A percentile compares a stretch with the other conserved stretches of the same genome.
phyloP scores from a whole-genome alignment of 331 rosid species.

The Telfairia occidentalis region DNA sequence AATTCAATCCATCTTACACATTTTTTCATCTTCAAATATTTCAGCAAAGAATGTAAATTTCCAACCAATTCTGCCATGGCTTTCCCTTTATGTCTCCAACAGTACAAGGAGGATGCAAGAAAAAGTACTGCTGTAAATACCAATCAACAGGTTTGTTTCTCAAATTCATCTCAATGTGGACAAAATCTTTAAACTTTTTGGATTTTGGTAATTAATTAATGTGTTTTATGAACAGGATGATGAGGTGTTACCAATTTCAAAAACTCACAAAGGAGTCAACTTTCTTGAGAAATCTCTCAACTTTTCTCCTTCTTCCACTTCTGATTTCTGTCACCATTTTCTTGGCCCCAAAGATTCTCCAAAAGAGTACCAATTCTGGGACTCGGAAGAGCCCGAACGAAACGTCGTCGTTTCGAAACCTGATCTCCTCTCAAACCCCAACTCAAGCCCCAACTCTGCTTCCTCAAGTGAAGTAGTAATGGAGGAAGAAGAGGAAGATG shows the following conservation, averaged over 20 bases:
- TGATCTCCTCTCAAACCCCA: conserved; percentile 73
- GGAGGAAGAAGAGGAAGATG: conserved; percentile 26
- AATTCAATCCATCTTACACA: neutral
- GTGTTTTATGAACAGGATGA: conserved; percentile 30
- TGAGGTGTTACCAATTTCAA: neutral
- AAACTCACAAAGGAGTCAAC: conserved; percentile 13
- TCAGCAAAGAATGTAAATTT: conserved; percentile 25
- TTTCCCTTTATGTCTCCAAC: conserved; percentile 69
- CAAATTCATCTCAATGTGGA: neutral
- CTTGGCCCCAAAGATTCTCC: conserved; percentile 33
- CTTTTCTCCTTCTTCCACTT: neutral
- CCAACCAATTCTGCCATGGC: conserved; percentile 8
- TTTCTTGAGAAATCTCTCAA: conserved; percentile 32
- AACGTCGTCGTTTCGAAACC: conserved; percentile 35
- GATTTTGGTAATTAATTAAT: neutral
- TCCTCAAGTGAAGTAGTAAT: conserved; percentile 71
- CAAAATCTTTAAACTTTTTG: neutral
- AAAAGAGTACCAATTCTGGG: conserved; percentile 50
- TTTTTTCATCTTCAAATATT: neutral
- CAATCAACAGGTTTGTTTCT: conserved; percentile 1
- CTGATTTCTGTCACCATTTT: conserved; percentile 7
- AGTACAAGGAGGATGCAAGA: conserved; percentile 38
- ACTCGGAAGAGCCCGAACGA: conserved; percentile 20
- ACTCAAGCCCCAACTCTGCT: conserved; percentile 86
- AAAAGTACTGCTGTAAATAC: conserved; percentile 21